A percentile compares a stretch with the other conserved stretches of the same genome.
Conservation (phyloP, 129 eudicot species). For the Pseudognaphalium luteoalbum region DNA sequence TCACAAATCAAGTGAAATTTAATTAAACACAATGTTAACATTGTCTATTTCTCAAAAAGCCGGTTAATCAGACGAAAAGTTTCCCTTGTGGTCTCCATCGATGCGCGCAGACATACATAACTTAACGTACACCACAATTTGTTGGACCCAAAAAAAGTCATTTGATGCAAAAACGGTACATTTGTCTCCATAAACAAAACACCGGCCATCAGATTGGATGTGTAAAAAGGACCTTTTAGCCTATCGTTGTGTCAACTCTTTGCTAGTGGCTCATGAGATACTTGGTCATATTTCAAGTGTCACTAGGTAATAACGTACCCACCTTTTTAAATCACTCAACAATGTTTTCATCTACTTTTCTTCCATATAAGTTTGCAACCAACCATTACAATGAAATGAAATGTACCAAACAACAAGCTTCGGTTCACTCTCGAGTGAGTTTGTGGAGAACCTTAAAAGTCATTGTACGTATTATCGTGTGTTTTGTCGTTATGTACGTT, state of each 20-base stretch:
- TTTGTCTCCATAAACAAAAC: slow-evolving; percentile 19
- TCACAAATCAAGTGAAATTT: no score
- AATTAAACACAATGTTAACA: not conserved
- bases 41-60: not conserved
- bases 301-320: not conserved
- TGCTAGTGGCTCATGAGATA: slow-evolving; percentile 21
- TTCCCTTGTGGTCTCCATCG: not conserved
- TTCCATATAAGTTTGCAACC: not conserved
- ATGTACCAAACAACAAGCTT: slow-evolving; percentile 1
- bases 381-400: slow-evolving; percentile 7
- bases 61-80: not conserved
- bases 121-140: slow-evolving; percentile 12
- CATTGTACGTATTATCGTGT: not conserved
- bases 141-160: slow-evolving; percentile 9
- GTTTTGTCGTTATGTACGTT: not conserved
- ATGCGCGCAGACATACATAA: not conserved
- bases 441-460: not conserved
- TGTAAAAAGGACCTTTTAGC: slow-evolving; percentile 21
- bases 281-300: not conserved
- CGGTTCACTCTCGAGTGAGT: not conserved
- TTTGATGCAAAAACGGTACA: slow-evolving; percentile 17
- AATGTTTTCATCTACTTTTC: not conserved
- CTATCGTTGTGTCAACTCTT: slow-evolving; percentile 25
- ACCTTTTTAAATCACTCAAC: slow-evolving; percentile 13
- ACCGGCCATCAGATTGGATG: slow-evolving; percentile 24